Conservation (phyloP, 495 filamentous ascomycete species). For the Arthonia radiata region DNA sequence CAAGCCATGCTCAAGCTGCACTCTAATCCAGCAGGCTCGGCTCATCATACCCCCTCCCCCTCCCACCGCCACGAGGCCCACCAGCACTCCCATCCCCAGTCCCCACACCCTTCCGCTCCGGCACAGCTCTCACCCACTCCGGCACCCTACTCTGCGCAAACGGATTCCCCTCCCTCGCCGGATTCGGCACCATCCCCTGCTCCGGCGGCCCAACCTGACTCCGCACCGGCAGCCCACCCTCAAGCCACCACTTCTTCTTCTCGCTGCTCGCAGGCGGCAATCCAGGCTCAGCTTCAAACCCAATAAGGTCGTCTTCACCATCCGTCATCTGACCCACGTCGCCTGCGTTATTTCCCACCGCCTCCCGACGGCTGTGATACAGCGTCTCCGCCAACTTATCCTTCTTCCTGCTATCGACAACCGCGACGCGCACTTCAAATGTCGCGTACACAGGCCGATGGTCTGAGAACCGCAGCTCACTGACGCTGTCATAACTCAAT, state of each 20-base stretch:
- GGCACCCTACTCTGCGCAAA: too few species aligned
- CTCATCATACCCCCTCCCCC: too few species aligned
- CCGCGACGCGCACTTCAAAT: conserved; percentile 60
- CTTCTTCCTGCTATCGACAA: conserved; percentile 48
- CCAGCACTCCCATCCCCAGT: too few species aligned
- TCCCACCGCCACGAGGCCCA: too few species aligned
- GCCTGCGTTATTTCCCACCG: conserved; percentile 22
- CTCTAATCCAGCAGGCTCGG: too few species aligned
- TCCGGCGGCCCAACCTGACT: too few species aligned
- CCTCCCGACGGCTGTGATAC: conserved; percentile 39
- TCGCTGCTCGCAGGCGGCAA: conserved; percentile 81
- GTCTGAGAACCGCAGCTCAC: conserved; percentile 67
- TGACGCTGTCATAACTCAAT: conserved; percentile 50
- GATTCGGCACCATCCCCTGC: too few species aligned
- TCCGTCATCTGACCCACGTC: conserved; percentile 21
- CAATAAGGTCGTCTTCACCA: conserved; percentile 50
- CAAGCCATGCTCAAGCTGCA: too few species aligned
- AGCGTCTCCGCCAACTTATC: conserved; percentile 43
- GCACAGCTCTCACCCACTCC: too few species aligned
- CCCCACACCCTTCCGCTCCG: too few species aligned
- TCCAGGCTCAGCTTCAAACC: conserved; percentile 49
- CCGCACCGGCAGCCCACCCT: too few species aligned
- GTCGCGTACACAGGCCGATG: conserved; percentile 79
- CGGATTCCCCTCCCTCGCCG: too few species aligned
- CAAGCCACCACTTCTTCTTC: conserved; percentile 80